Evolutionary conservation across 345 rosid species (phyloP).

Genomic region (Fremontodendron californicum): DNA sequence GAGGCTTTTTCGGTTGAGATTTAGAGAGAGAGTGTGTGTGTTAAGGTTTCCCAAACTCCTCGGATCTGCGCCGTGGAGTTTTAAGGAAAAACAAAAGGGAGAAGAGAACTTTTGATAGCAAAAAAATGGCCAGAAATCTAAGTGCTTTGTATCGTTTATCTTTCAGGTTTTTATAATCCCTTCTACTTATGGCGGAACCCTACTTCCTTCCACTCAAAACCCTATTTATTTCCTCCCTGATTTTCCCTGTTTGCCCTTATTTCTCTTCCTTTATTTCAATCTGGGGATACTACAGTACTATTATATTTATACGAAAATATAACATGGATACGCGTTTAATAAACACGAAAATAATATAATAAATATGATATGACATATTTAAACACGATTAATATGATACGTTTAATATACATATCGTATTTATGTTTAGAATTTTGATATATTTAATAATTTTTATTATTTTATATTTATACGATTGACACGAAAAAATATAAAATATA

Average conservation of each 20-base stretch:
- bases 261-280: neutral
- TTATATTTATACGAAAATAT: too few species aligned
- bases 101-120: too few species aligned
- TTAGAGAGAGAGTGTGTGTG: neutral
- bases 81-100: too few species aligned
- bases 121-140: neutral
- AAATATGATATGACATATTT: too few species aligned
- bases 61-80: constrained; percentile 92
- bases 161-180: neutral
- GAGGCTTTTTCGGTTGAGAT: neutral
- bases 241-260: constrained; percentile 20
- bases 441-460: too few species aligned
- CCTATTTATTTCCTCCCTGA: neutral
- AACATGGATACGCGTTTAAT: too few species aligned
- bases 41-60: constrained; percentile 70
- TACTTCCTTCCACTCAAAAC: neutral
- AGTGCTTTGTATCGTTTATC: neutral
- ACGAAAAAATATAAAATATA: too few species aligned
- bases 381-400: too few species aligned
- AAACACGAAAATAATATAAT: too few species aligned
- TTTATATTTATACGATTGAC: too few species aligned
- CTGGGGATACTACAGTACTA: neutral
- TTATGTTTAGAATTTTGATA: too few species aligned
- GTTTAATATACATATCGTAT: too few species aligned
- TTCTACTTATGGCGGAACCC: neutral